Conservation (phyloP, 2,329 filamentous ascomycete genomes). For the Talaromyces sp. region DNA sequence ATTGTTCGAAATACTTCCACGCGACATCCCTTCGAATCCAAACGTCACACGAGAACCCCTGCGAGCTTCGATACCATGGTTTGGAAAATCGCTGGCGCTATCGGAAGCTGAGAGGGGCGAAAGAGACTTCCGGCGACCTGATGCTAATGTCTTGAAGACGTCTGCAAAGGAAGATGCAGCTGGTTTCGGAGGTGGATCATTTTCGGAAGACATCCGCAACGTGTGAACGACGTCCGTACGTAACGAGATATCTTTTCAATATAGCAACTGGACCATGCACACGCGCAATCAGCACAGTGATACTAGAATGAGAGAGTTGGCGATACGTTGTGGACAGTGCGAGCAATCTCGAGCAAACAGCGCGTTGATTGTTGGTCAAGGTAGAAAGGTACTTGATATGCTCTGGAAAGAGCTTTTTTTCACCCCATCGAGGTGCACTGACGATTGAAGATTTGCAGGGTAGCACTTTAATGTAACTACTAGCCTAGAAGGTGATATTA, state of each 20-base stretch:
- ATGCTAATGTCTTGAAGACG: slow-evolving; percentile 43
- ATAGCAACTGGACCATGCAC: neutral
- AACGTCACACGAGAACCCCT: slow-evolving; percentile 31
- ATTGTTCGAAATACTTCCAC: slow-evolving; percentile 36
- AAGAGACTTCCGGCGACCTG: slow-evolving; percentile 37
- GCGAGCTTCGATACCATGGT: slow-evolving; percentile 32
- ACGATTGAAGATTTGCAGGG: slow-evolving; percentile 10
- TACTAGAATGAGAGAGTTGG: neutral
- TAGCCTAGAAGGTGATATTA: slow-evolving; percentile 13
- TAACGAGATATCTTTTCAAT: slow-evolving; percentile 10
- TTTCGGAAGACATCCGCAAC: slow-evolving; percentile 43
- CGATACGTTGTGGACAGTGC: neutral
- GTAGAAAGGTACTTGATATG: neutral
- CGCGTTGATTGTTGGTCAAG: neutral
- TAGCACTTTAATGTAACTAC: slow-evolving; percentile 16
- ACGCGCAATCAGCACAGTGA: slow-evolving; percentile 6
- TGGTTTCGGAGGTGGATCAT: slow-evolving; percentile 36
- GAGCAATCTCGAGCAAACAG: neutral
- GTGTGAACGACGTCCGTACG: slow-evolving; percentile 16
- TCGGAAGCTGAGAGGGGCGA: slow-evolving; percentile 34
- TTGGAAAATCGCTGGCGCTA: slow-evolving; percentile 29
- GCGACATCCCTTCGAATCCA: slow-evolving; percentile 42
- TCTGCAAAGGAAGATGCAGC: slow-evolving; percentile 40
- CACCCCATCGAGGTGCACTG: slow-evolving; percentile 8
- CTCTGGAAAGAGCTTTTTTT: slow-evolving; percentile 10